Evolutionary conservation across 345 rosid genomes (phyloP), one percentile per base, ranked within the genome.

Genomic region (Firmiana major): DNA sequence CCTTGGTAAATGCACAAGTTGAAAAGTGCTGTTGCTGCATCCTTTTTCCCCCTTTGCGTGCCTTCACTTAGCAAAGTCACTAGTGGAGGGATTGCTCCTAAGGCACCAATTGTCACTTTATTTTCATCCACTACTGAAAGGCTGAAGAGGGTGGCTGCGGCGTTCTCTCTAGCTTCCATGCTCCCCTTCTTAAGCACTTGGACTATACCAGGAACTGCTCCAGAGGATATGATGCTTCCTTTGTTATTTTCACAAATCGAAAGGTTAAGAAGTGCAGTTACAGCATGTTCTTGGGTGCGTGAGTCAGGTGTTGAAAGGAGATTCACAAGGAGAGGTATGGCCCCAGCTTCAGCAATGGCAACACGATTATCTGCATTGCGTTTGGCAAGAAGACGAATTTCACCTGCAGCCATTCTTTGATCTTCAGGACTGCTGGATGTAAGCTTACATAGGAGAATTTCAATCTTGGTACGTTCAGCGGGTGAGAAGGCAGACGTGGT

Each of bases 161-260:
- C 97, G 74, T 96, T 96, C 84, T 96, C 99, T 80, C 98, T 90
- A 24, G 99, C 99, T 73, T 93, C 99, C 99, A 93, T 96, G 91
- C 97, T 93, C 31, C 99, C 99, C 79, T 85, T 96, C 88, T 88
- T 96, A 46, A 96, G 97, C 55, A 96, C 99, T 75, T 86, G 94
- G 65, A 93, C 97, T 71, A 96, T 93, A 76, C 98, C 94, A 16
- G 97, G 99, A 79, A 96, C 93, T 42, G 99, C 99, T 66, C 97
- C 98, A 69, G 90, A 89, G 34, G 90, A 82, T 76, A 96, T 89
- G 59, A 96, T 96, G 78, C 88, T 87, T 74, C 97, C 98, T 90
- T 96, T 96, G 86, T 96, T 96, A 59, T 93, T 90, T 81, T 96
- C 99, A 31, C 97, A 96, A 77, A 96, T 96, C 43, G 99, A 96